phyloP scores from a whole-genome alignment of 768 basidiomycete genomes.

The Xerocomellus chrysenteron region DNA sequence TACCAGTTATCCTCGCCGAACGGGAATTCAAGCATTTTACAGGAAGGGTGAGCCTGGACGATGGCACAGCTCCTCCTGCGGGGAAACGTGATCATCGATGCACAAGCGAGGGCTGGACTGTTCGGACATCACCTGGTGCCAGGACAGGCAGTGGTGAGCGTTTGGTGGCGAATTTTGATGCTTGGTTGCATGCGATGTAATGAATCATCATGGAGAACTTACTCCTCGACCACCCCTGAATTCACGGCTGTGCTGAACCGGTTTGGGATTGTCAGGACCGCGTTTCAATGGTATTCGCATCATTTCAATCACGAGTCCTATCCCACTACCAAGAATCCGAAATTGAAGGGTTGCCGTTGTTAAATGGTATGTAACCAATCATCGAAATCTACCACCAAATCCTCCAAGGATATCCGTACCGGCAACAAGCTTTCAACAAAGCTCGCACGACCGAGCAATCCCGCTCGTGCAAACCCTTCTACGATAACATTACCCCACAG shows the following conservation, averaged over 20 bases:
- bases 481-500: too few relatives aligned
- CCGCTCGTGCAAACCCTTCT: too few relatives aligned
- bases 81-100: not conserved
- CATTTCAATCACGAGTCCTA: not conserved
- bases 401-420: not conserved
- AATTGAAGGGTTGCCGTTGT: not conserved
- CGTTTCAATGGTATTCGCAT: too few relatives aligned
- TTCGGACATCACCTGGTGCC: not conserved
- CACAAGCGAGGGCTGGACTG: not conserved
- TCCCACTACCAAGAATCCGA: not conserved
- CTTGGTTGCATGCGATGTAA: not conserved
- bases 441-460: not conserved
- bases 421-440: not conserved
- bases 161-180: not conserved
- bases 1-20: too few relatives aligned
- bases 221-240: too few relatives aligned
- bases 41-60: too few relatives aligned
- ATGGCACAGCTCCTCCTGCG: too few relatives aligned
- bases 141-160: not conserved
- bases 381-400: not conserved
- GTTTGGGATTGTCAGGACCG: too few relatives aligned
- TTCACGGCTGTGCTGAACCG: too few relatives aligned
- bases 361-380: not conserved
- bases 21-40: too few relatives aligned
- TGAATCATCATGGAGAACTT: too few relatives aligned